Conservation (phyloP, 495 filamentous ascomycete genomes). For the Lophiostoma macrostomum region DNA sequence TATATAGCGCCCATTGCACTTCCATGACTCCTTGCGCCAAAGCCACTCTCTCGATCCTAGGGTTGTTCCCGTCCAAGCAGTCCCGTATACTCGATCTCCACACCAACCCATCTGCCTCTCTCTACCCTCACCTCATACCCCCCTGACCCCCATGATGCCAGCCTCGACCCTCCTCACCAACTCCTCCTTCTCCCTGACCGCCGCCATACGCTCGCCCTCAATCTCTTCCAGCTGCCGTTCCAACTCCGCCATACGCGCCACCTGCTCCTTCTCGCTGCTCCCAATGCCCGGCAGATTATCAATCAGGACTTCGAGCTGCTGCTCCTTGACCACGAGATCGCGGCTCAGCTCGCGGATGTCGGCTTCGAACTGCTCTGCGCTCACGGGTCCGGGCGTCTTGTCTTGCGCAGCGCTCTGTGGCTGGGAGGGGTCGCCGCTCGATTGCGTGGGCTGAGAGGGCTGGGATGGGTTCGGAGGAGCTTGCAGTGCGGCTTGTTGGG, state of each 20-base stretch:
- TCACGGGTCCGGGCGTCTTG: slow-evolving; percentile 47
- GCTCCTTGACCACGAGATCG: slow-evolving; percentile 84
- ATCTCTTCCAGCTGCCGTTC: slow-evolving; percentile 71
- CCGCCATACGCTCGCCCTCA: slow-evolving; percentile 67
- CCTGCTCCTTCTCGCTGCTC: slow-evolving; percentile 79
- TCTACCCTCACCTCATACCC: background rate
- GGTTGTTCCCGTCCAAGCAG: too few relatives aligned
- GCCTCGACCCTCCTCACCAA: slow-evolving; percentile 65
- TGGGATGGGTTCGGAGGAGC: too few relatives aligned
- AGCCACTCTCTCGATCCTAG: too few relatives aligned
- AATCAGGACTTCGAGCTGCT: slow-evolving; percentile 90
- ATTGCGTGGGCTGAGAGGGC: slow-evolving; percentile 4
- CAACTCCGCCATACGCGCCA: slow-evolving; percentile 66
- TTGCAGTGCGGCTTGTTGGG: too few relatives aligned
- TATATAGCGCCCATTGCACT: too few relatives aligned
- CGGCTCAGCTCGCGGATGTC: slow-evolving; percentile 77
- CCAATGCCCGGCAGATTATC: slow-evolving; percentile 81
- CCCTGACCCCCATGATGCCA: slow-evolving; percentile 47
- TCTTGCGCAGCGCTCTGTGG: background rate
- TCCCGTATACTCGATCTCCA: background rate
- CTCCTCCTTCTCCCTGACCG: slow-evolving; percentile 66
- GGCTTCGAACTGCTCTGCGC: slow-evolving; percentile 60
- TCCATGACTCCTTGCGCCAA: too few relatives aligned
- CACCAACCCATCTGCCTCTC: background rate
- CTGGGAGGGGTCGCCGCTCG: slow-evolving; percentile 35